These are phyloP conservation scores for Dendrobium officinale DNA, from an alignment of 106 monocot genomes.

Conservation along the genomic window DNA sequence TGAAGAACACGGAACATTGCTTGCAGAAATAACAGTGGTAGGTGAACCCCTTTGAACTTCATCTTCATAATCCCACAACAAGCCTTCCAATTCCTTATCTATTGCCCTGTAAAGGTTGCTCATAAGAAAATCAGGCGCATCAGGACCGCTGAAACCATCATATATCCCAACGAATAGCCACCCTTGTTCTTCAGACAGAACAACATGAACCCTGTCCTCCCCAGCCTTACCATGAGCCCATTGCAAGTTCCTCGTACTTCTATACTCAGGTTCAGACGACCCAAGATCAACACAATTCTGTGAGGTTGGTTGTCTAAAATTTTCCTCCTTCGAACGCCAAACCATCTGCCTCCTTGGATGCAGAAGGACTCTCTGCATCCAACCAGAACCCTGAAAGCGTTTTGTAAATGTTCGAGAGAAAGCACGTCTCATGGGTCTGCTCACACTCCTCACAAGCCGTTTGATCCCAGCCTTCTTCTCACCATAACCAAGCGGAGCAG, in stretches of 20 bases:
- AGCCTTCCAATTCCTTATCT: conserved; percentile 90
- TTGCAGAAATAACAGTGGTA: conserved; percentile 19
- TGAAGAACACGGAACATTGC: conserved; percentile 10
- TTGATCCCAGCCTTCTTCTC: conserved; percentile 40
- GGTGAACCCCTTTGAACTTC: conserved; percentile 15
- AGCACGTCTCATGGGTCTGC: conserved; percentile 67
- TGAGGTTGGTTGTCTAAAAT: conserved; percentile 27
- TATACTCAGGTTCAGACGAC: conserved; percentile 69
- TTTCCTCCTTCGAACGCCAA: conserved; percentile 54
- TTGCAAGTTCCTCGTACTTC: conserved; percentile 61
- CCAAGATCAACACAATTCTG: conserved; percentile 34
- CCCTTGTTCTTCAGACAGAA: conserved; percentile 96
- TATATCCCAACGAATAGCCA: conserved; percentile 97
- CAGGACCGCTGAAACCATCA: conserved; percentile 97
- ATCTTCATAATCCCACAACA: conserved; percentile 89
- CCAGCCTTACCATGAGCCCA: conserved; percentile 99
- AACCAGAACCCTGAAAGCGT: conserved; percentile 22
- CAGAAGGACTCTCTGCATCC: conserved; percentile 62
- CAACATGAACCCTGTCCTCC: conserved; percentile 95
- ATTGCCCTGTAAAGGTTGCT: conserved; percentile 84
- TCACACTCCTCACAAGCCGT: conserved; percentile 66
- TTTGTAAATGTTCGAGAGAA: conserved; percentile 47
- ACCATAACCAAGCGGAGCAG: conserved; percentile 63
- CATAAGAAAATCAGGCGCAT: conserved; percentile 98
- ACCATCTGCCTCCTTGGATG: conserved; percentile 57